These are phyloP conservation scores for Quillaja saponaria DNA, from an alignment of 306 rosid genomes.

Conservation along the genomic window DNA sequence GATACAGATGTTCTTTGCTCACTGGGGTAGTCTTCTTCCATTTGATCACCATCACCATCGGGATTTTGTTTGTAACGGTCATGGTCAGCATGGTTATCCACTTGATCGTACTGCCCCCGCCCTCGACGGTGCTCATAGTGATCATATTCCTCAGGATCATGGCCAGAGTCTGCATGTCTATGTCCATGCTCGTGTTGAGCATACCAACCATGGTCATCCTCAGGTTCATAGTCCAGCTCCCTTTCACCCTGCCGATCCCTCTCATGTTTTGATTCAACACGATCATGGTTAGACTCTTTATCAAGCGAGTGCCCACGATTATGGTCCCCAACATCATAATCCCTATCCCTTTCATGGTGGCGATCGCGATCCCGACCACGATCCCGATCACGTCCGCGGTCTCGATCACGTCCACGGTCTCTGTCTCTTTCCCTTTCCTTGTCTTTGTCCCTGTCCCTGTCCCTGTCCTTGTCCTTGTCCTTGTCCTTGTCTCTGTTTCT, in stretches of 20 bases:
- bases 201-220: conserved; percentile 71
- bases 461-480: conserved; percentile 53
- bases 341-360: conserved; percentile 73
- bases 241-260: conserved; percentile 62
- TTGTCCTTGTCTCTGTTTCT: conserved; percentile 47
- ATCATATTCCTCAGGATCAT: conserved; percentile 54
- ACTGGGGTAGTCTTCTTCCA: conserved; percentile 67
- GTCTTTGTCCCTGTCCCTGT: conserved; percentile 69
- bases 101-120: conserved; percentile 55
- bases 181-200: conserved; percentile 68
- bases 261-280: conserved; percentile 68
- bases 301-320: conserved; percentile 75
- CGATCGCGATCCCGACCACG: conserved; percentile 55
- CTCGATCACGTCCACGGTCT: conserved; percentile 58
- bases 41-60: conserved; percentile 45
- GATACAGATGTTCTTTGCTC: conserved; percentile 61
- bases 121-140: conserved; percentile 60
- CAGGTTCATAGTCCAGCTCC: conserved; percentile 61
- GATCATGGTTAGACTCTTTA: conserved; percentile 65
- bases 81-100: conserved; percentile 56
- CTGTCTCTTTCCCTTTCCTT: conserved; percentile 78
- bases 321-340: conserved; percentile 64
- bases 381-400: conserved; percentile 62
- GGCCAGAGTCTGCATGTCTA: conserved; percentile 63
- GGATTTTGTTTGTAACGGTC: conserved; percentile 64